Evolutionary conservation across 73 alveolate genomes (phyloP).

Genomic region (Paramecium caudatum): DNA sequence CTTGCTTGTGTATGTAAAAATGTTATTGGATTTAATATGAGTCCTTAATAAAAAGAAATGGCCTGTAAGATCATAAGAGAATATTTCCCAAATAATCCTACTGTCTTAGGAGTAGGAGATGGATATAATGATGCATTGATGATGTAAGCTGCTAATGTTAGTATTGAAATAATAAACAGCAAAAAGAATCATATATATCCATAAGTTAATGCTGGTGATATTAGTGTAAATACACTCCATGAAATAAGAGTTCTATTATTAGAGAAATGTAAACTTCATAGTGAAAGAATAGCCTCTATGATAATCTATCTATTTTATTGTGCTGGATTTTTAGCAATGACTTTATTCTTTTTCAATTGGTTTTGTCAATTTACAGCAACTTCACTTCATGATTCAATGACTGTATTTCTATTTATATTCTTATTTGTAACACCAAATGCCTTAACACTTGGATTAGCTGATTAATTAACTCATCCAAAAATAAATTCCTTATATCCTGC

Average conservation of each 20-base stretch:
- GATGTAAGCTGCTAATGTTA: conserved; percentile 73
- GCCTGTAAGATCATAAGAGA: not conserved
- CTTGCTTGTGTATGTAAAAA: conserved; percentile 63
- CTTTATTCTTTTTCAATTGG: conserved; percentile 75
- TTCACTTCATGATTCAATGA: conserved; percentile 69
- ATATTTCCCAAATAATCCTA: conserved; percentile 64
- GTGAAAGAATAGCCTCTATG: conserved; percentile 47
- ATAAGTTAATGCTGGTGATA: conserved; percentile 60
- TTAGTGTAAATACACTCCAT: conserved; percentile 33
- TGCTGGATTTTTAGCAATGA: conserved; percentile 62
- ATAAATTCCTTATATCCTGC: conserved; percentile 56
- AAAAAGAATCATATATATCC: conserved; percentile 58
- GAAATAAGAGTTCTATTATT: conserved; percentile 61
- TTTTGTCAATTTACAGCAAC: conserved; percentile 72
- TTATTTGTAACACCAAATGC: conserved; percentile 39
- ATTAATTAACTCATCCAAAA: not conserved
- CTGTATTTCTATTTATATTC: conserved; percentile 66
- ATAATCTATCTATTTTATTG: conserved; percentile 68
- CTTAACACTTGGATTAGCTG: conserved; percentile 60
- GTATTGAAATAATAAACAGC: conserved; percentile 66
- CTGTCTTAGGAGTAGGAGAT: conserved; percentile 72
- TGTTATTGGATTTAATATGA: conserved; percentile 73
- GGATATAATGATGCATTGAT: conserved; percentile 75
- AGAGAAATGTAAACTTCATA: conserved; percentile 41
- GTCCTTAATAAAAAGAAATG: conserved; percentile 72